phyloP scores from a whole-genome alignment of 2,329 filamentous ascomycete genomes.

The Emmonsiellopsis sp. region DNA sequence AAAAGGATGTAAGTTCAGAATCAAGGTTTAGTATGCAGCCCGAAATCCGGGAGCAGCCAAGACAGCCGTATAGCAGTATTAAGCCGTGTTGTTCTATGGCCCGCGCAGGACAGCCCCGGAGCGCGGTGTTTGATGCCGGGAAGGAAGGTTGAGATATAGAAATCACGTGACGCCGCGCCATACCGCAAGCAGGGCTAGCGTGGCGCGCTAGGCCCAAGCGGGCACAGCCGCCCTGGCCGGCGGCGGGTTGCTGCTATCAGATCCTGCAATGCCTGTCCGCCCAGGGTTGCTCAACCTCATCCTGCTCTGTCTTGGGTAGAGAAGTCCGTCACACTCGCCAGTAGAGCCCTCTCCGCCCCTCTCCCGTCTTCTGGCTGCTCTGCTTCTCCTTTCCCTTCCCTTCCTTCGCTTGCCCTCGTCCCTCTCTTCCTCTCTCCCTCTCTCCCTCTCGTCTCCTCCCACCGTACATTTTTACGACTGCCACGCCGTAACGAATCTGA shows the following conservation, averaged over 20 bases:
- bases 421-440: conserved; percentile 7
- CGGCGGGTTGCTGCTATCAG: not conserved
- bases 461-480: conserved; percentile 24
- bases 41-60: too few species aligned
- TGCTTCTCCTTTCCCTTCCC: conserved; percentile 4
- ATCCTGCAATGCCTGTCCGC: conserved; percentile 2
- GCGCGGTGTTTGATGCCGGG: too few species aligned
- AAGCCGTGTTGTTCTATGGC: too few species aligned
- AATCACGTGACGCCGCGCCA: conserved; percentile 1
- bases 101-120: too few species aligned
- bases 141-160: conserved; percentile 3
- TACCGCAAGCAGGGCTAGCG: not conserved
- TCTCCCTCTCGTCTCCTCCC: conserved; percentile 12
- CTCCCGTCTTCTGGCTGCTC: not conserved
- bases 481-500: conserved; percentile 26
- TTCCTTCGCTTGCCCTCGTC: conserved; percentile 6
- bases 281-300: not conserved
- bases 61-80: too few species aligned
- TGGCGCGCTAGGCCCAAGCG: not conserved
- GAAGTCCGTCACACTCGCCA: not conserved
- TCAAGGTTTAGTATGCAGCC: too few species aligned
- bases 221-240: not conserved
- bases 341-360: not conserved
- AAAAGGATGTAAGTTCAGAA: too few species aligned
- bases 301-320: conserved; percentile 1